Conservation (phyloP, 306 rosid species). For the Medicago arabica region DNA sequence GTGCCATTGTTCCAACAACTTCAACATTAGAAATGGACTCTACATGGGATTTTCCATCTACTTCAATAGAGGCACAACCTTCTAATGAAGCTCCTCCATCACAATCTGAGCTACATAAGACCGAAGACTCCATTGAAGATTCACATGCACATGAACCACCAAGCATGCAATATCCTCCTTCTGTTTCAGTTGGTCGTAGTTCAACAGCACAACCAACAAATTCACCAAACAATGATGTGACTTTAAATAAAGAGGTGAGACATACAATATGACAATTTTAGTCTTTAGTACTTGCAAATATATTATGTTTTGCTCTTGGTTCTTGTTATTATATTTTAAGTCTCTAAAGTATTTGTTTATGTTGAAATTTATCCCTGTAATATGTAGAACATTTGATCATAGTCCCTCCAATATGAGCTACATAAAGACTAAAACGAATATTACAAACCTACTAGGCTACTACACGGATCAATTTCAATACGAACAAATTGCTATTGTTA, state of each 20-base stretch:
- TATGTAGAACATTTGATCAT: no score
- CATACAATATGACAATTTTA: background rate
- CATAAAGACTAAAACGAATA: no score
- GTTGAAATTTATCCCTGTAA: no score
- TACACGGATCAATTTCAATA: no score
- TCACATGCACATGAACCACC: conserved; percentile 37
- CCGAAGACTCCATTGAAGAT: conserved; percentile 14
- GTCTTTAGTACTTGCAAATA: no score
- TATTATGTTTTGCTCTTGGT: no score
- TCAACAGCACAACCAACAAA: conserved; percentile 40
- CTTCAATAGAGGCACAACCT: conserved; percentile 44
- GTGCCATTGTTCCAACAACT: conserved; percentile 41
- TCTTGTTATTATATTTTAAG: no score
- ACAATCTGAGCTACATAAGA: conserved; percentile 34
- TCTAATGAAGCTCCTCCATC: conserved; percentile 40
- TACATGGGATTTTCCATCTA: conserved; percentile 44
- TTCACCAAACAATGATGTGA: conserved; percentile 32
- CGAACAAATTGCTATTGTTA: background rate
- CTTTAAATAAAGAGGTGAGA: conserved; percentile 59
- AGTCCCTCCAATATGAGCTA: no score
- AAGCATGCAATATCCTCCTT: conserved; percentile 47
- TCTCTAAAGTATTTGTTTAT: no score
- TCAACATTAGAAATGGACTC: conserved; percentile 37
- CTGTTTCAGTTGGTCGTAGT: conserved; percentile 32
- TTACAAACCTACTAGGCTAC: no score